Evolutionary conservation across 2,329 filamentous ascomycete species (phyloP).

Genomic region (Botrytis byssoidea): DNA sequence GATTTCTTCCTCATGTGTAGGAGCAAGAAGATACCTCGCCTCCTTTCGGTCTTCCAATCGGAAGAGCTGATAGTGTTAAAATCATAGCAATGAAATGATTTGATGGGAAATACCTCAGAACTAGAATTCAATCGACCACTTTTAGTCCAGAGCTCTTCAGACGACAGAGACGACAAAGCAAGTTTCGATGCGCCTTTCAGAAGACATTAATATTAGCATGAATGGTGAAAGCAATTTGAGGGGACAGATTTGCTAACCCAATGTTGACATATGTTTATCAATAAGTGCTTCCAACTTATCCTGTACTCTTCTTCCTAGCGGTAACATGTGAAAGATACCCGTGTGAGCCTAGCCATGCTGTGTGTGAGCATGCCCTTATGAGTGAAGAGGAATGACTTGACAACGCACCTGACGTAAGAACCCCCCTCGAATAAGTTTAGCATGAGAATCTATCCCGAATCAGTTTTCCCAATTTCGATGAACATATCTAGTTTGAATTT

Average conservation of each 20-base stretch:
- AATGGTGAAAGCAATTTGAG: neutral
- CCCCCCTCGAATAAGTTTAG: slow-evolving; percentile 67
- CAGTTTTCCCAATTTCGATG: neutral
- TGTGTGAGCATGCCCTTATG: neutral
- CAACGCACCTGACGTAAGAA: slow-evolving; percentile 66
- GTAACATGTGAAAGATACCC: slow-evolving; percentile 89
- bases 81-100: neutral
- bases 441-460: slow-evolving; percentile 56
- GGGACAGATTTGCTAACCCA: slow-evolving; percentile 52
- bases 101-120: slow-evolving; percentile 60
- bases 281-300: slow-evolving; percentile 83
- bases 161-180: slow-evolving; percentile 80
- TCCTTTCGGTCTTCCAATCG: slow-evolving; percentile 77
- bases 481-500: neutral
- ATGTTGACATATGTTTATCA: slow-evolving; percentile 80
- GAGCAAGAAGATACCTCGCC: slow-evolving; percentile 72
- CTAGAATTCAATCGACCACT: slow-evolving; percentile 76
- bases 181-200: slow-evolving; percentile 70
- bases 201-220: neutral
- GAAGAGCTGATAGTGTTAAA: slow-evolving; percentile 61
- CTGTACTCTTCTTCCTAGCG: slow-evolving; percentile 81
- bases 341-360: slow-evolving; percentile 66
- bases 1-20: slow-evolving; percentile 97
- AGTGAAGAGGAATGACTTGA: neutral
- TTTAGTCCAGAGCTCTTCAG: slow-evolving; percentile 77